Base-by-base conservation (phyloP, 331 rosid species). In the Phaseolus coccineus region DNA sequence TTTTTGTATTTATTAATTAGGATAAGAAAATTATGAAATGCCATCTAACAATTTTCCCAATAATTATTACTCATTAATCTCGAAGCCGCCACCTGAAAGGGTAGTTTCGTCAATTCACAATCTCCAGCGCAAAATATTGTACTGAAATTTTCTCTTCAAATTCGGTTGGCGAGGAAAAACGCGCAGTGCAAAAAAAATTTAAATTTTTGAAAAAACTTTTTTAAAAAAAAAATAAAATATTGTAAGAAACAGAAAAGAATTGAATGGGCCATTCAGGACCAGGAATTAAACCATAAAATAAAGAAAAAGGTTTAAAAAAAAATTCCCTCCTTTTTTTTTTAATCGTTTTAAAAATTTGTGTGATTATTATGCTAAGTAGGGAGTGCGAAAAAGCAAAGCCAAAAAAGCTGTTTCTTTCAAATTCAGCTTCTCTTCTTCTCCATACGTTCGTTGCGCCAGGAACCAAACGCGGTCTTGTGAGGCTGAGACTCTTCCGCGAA, bases 381-480 rank as follows among this genome's bases (percentile, higher is more conserved):
- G 48, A 59, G n/a, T 14, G 50, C 15, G 77, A 79, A 79, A 69
- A 69, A 76, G 80, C 61, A 72, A 56, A 65, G 33, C 79, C 67
- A 71, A 78, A 84, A 89, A 90, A 89, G 93, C 85, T 85, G 87
- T 74, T 77, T 79, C 89, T 33, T 80, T 37, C 67, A 61, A 67
- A 67, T 22, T 66, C 71, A 46, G 16, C 52, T 48, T 73, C 30
- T 25, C 31, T 39, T 53, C 58, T 31, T 69, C 89, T 87, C 81
- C 87, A 57, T 84, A 77, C 86, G 64, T 84, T 90, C 15, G 15
- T 11, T 46, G 15, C 5, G 86, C 71, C 76, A 71, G 80, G 63
- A 85, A 87, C 89, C 87, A 87, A 88, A 83, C 91, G 65, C 66
- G 67, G 47, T 68, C 73, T 69, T 78, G 69, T 73, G 87, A 77